These are phyloP conservation scores for Mycena vulgaris DNA, from an alignment of 768 basidiomycete genomes.

Conservation along the genomic window DNA sequence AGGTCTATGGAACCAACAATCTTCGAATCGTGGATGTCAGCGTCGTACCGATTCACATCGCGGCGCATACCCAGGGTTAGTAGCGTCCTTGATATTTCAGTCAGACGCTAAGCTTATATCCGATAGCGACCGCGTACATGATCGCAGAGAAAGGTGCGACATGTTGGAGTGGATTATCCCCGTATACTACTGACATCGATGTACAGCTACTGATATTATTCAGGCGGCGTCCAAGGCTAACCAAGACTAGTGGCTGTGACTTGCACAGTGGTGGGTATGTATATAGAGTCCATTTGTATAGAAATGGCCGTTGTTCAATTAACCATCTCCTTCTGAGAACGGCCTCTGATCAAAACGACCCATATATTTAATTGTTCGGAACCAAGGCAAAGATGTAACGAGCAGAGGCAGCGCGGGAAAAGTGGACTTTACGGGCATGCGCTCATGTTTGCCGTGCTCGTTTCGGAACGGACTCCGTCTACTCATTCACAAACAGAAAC, in stretches of 20 bases:
- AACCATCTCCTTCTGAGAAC: too few species aligned
- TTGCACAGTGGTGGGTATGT: too few species aligned
- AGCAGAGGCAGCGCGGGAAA: too few species aligned
- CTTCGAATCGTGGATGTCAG: constrained; percentile 50
- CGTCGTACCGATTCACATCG: constrained; percentile 30
- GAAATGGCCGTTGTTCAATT: too few species aligned
- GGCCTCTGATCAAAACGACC: too few species aligned
- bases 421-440: too few species aligned
- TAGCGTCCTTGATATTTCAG: not conserved
- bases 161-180: not conserved
- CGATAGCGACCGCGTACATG: constrained; percentile 59
- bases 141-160: constrained; percentile 63
- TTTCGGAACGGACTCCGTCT: too few species aligned
- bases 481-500: too few species aligned
- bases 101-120: not conserved
- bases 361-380: too few species aligned
- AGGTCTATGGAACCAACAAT: constrained; percentile 73
- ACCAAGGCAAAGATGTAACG: too few species aligned
- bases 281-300: too few species aligned
- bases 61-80: constrained; percentile 34
- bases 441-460: too few species aligned
- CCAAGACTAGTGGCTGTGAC: not conserved
- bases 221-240: not conserved
- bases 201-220: constrained; percentile 16
- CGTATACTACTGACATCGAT: not conserved